phyloP scores from a whole-genome alignment of 305 asterid species.

The Galium porrigens region DNA sequence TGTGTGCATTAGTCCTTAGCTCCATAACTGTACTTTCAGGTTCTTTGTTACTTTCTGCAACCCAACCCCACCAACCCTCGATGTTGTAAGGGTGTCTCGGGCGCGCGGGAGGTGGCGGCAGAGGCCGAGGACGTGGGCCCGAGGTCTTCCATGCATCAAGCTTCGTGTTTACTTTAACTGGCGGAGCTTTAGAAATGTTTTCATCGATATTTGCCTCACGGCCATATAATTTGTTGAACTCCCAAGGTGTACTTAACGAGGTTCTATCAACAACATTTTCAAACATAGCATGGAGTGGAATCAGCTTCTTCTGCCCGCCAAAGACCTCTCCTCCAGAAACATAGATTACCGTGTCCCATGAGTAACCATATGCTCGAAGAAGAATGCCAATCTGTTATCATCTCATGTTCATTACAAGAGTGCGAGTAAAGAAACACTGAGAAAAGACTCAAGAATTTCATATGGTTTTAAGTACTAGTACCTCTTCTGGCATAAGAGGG shows the following conservation, averaged over 20 bases:
- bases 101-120: constrained; percentile 92
- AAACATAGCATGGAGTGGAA: constrained; percentile 87
- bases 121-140: constrained; percentile 80
- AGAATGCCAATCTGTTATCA: constrained; percentile 68
- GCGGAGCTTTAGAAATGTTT: constrained; percentile 29
- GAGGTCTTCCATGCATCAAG: constrained; percentile 41
- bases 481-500: constrained; percentile 98
- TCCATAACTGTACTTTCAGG: constrained; percentile 89
- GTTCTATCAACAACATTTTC: constrained; percentile 88
- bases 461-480: constrained; percentile 33
- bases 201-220: constrained; percentile 72
- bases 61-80: constrained; percentile 99
- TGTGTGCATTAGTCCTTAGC: constrained; percentile 81
- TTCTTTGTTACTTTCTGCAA: constrained; percentile 89
- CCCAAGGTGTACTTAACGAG: constrained; percentile 64
- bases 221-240: constrained; percentile 62
- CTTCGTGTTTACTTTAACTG: constrained; percentile 37
- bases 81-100: constrained; percentile 70
- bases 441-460: not conserved
- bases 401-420: not conserved
- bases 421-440: not conserved
- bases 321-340: constrained; percentile 91
- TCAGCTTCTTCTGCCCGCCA: constrained; percentile 85
- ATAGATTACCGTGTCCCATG: constrained; percentile 72
- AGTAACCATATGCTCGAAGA: constrained; percentile 83